phyloP scores from a whole-genome alignment of 495 filamentous ascomycete species.

The Penicillium roqueforti region DNA sequence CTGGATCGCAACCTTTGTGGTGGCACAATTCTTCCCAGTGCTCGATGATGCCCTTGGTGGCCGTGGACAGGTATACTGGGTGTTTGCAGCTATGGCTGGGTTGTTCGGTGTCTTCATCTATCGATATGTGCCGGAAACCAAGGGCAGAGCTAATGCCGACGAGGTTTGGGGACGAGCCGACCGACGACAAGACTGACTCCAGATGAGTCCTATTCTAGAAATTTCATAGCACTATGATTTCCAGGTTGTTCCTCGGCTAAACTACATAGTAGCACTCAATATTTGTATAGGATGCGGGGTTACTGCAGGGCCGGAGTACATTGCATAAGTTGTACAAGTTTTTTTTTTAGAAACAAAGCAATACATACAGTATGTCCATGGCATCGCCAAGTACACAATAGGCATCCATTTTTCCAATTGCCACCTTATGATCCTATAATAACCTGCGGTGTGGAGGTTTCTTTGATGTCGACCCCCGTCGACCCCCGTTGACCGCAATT shows the following conservation, averaged over 20 bases:
- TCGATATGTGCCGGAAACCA: constrained; percentile 76
- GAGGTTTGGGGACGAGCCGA: constrained; percentile 77
- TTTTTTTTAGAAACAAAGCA: background rate
- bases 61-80: constrained; percentile 78
- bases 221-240: background rate
- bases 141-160: constrained; percentile 71
- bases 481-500: background rate
- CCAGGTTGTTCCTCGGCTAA: background rate
- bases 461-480: no score
- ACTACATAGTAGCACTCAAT: background rate
- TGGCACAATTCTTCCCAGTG: constrained; percentile 90
- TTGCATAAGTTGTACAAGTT: no score
- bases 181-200: constrained; percentile 32
- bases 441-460: constrained; percentile 9
- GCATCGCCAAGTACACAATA: background rate
- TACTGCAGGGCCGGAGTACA: background rate
- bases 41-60: constrained; percentile 70
- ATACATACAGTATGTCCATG: background rate
- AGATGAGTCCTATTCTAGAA: background rate
- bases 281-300: constrained; percentile 1
- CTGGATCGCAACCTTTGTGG: constrained; percentile 86
- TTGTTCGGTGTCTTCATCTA: constrained; percentile 63
- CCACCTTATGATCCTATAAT: background rate
- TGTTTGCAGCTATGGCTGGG: constrained; percentile 72
- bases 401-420: constrained; percentile 3